Evolutionary conservation across 2,329 filamentous ascomycete species (phyloP), one percentile per base, ranked within the genome.

Genomic region (Talaromyces pinophilus): DNA sequence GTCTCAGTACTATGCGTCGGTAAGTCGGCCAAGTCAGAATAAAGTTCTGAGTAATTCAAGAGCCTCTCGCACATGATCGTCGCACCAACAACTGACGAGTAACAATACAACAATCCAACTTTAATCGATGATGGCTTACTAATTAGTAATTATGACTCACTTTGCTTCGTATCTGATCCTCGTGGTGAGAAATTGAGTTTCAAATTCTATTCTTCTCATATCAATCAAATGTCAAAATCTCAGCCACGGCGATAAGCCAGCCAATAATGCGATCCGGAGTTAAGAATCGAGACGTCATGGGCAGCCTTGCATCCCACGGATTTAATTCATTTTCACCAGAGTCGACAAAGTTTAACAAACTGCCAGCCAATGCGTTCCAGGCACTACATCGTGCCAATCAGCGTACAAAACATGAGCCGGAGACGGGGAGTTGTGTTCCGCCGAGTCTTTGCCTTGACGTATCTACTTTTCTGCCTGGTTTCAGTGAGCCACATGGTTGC

Each of bases 381-480:
- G 52, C 28, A 33, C 52, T 55, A 10, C n/a, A 38, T 55, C 30
- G 52, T 54, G 15, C 50, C 50, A 54, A 35, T 54, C 52, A 55
- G 17, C 30, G 30, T 35, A 10, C 52, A 38, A 35, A 13, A 6
- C 17, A n/a, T n/a, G 5, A 1, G 1, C 28, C 28, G 25, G 50
- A 17, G 28, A 19, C 50, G 50, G 25, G 15, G 15, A 3, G 25
- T 28, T 54, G 22, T 17, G 22, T 54, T 54, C 28, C 25, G 25
- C 50, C 25, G 50, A 54, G 25, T 33, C 15, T n/a, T 19, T 15
- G 15, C n/a, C 25, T 30, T 33, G 28, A 54, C 28, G 17, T 33
- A 33, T 54, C 17, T 35, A 0, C 25, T 19, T 19, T 55, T 38
- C 5, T 35, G n/a, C 30, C 30, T 55, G 13, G 52, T 5, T 10